These are phyloP conservation scores for Candolleomyces aberdarensis DNA, from an alignment of 768 basidiomycete species.

Conservation along the genomic window DNA sequence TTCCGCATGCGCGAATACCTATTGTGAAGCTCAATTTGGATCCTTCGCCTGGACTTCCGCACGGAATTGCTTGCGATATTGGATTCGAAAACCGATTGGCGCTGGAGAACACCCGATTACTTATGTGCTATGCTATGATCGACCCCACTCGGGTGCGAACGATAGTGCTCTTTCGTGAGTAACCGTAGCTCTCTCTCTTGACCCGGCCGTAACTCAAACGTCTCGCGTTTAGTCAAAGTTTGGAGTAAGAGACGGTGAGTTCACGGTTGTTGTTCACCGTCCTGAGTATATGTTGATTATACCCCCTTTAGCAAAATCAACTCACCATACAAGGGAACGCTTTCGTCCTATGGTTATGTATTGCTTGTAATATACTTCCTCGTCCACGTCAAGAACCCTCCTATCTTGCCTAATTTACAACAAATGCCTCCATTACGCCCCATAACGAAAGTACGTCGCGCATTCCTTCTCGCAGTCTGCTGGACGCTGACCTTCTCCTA, in stretches of 20 bases:
- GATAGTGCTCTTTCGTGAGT: slow-evolving; percentile 94
- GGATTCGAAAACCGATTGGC: slow-evolving; percentile 98
- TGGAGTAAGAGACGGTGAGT: slow-evolving; percentile 92
- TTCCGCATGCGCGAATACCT: slow-evolving; percentile 96
- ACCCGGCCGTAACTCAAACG: slow-evolving; percentile 14
- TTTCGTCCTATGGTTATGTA: slow-evolving; percentile 97
- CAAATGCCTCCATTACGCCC: slow-evolving; percentile 90
- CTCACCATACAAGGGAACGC: slow-evolving; percentile 94
- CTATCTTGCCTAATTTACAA: slow-evolving; percentile 94
- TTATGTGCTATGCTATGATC: slow-evolving; percentile 97
- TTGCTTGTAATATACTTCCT: slow-evolving; percentile 97
- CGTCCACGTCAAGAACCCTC: slow-evolving; percentile 95
- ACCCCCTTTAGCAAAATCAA: slow-evolving; percentile 80
- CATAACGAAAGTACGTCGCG: slow-evolving; percentile 61
- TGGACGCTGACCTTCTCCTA: slow-evolving; percentile 24
- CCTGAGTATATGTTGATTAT: slow-evolving; percentile 1
- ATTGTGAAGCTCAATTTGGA: slow-evolving; percentile 96
- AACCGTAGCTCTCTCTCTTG: not conserved
- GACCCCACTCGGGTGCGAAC: slow-evolving; percentile 93
- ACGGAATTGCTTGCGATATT: slow-evolving; percentile 96
- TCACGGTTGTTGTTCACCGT: not conserved
- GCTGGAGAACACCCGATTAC: slow-evolving; percentile 91
- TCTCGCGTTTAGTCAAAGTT: slow-evolving; percentile 75
- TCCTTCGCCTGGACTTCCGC: slow-evolving; percentile 75
- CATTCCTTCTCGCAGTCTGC: not conserved